phyloP scores from a whole-genome alignment of 805 yeast genomes.

The Kodamaea leandrae region DNA sequence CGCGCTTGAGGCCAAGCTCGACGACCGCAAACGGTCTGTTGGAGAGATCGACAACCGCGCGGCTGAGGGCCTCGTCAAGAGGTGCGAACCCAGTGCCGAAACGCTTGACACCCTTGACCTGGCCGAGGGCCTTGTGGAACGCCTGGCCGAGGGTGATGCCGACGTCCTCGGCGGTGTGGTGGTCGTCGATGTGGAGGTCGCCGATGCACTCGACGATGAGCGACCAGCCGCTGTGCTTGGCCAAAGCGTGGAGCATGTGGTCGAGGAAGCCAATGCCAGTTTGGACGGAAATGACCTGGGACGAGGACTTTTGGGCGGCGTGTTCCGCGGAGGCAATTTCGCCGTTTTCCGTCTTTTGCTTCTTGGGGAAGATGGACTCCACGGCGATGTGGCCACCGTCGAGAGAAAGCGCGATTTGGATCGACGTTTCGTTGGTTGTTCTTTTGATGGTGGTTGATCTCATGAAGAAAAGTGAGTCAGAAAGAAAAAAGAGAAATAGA shows the following conservation, averaged over 20 bases:
- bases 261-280: slow-evolving; percentile 95
- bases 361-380: slow-evolving; percentile 50
- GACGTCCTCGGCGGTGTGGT: slow-evolving; percentile 94
- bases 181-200: slow-evolving; percentile 94
- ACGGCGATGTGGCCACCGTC: slow-evolving; percentile 81
- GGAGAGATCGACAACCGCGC: slow-evolving; percentile 95
- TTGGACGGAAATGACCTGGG: slow-evolving; percentile 75
- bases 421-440: slow-evolving; percentile 89
- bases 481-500: neutral
- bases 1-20: slow-evolving; percentile 87
- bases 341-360: slow-evolving; percentile 17
- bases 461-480: slow-evolving; percentile 1
- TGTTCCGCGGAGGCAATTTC: slow-evolving; percentile 36
- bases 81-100: slow-evolving; percentile 96
- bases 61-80: slow-evolving; percentile 88
- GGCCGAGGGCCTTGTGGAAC: slow-evolving; percentile 86
- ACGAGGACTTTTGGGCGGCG: slow-evolving; percentile 66
- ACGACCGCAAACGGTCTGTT: slow-evolving; percentile 90
- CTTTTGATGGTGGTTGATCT: slow-evolving; percentile 54
- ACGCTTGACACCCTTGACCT: slow-evolving; percentile 84
- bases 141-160: slow-evolving; percentile 90
- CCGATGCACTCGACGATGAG: slow-evolving; percentile 86
- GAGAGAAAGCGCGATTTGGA: slow-evolving; percentile 77
- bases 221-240: slow-evolving; percentile 97
- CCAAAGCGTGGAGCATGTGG: slow-evolving; percentile 96